phyloP scores from a whole-genome alignment of 2,329 filamentous ascomycete species.

The Ophiostoma piceae region DNA sequence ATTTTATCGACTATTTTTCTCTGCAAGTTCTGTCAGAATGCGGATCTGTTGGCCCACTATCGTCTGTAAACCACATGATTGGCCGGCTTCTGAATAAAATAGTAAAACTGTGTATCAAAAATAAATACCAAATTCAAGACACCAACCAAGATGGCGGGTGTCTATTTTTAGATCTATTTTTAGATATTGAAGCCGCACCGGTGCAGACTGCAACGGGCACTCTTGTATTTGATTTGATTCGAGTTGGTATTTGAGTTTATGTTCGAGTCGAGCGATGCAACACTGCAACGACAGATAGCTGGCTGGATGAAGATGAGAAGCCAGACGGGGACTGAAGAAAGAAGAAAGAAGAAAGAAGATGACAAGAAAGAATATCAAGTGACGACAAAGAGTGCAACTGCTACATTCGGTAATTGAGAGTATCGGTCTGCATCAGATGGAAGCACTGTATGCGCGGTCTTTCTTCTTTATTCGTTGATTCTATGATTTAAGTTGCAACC shows the following conservation, averaged over 20 bases:
- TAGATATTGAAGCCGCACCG: background rate
- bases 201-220: too few relatives aligned
- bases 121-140: background rate
- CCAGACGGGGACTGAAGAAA: background rate
- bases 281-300: background rate
- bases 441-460: too few relatives aligned
- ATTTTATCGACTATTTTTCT: background rate
- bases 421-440: too few relatives aligned
- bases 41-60: background rate
- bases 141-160: background rate
- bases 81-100: background rate
- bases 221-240: too few relatives aligned
- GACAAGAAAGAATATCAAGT: too few relatives aligned
- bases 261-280: background rate
- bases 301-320: too few relatives aligned
- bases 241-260: too few relatives aligned
- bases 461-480: too few relatives aligned
- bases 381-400: too few relatives aligned
- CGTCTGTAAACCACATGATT: background rate
- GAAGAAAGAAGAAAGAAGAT: too few relatives aligned
- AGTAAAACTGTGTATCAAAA: background rate
- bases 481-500: too few relatives aligned
- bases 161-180: constrained; percentile 8
- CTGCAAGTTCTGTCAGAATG: background rate
- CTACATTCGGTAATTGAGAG: too few relatives aligned